Base-by-base conservation (phyloP, 306 rosid species). In the Malus asiatica region DNA sequence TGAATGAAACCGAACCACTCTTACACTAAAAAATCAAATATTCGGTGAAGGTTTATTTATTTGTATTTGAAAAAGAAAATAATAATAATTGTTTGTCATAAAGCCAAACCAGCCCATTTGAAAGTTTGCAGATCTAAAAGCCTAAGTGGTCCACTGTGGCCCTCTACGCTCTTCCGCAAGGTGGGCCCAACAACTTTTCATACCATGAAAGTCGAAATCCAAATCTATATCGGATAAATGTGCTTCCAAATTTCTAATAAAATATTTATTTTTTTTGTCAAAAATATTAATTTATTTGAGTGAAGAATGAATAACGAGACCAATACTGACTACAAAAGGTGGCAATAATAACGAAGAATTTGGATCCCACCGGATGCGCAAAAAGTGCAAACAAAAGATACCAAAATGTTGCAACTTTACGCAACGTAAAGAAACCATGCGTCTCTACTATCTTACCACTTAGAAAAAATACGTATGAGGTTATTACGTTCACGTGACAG, bases 171-270 rank as follows among this genome's bases (percentile, higher is more conserved):
- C 72, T 75, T 77, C 76, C 14, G 8, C 16, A 19, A 22, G 67
- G 73, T 68, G 74, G 80, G 46, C 80, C 70, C 84, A 73, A n/a
- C 3, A 30, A 38, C 72, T 23, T 76, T 67, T 23, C 40, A 52
- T 27, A 38, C 22, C n/a, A 0, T 72, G 71, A 65, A 70, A 69
- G 20, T 25, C 66, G 59, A 66, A 74, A 52, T 12, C 20, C 53
- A 44, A 22, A 61, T 74, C 57, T 25, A 6, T 5, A 25, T 40
- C 6, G 57, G 68, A 73, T 45, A 73, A 73, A 73, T 65, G 8
- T 6, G 11, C 14, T 60, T 11, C 65, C 2, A 11, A 11, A 15
- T 48, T 4, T 4, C 55, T 2, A 14, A 48, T 48, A 15, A 60
- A 60, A 25, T 23, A 11, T n/a, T 4, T 4, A n/a, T 33, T 33